These are phyloP conservation scores for Oropetium thomaeum DNA, from an alignment of 176 grass and related monocot species.

Conservation along the genomic window DNA sequence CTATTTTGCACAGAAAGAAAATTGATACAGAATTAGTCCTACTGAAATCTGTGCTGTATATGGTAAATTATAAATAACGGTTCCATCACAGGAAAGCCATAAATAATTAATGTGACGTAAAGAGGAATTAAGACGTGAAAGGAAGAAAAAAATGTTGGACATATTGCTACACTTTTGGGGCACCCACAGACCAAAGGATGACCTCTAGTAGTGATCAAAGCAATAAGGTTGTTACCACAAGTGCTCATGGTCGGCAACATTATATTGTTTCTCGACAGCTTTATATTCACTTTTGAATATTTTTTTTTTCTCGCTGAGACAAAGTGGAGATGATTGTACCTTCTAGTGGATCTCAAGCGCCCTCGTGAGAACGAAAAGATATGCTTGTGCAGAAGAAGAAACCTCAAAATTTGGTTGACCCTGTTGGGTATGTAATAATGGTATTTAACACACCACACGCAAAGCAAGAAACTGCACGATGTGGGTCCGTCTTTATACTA, in stretches of 20 bases:
- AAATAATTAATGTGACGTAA: neutral
- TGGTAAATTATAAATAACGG: neutral
- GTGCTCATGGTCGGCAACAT: slow-evolving; percentile 37
- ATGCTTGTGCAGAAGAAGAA: neutral
- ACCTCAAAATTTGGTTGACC: slow-evolving; percentile 30
- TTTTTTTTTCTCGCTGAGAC: neutral
- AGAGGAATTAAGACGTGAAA: neutral
- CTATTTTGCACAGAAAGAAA: too few relatives aligned
- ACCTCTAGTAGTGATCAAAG: slow-evolving; percentile 10
- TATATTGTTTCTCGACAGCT: slow-evolving; percentile 27
- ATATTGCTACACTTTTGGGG: slow-evolving; percentile 28
- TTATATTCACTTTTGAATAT: neutral
- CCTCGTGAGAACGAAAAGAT: slow-evolving; percentile 1
- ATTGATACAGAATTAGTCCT: too few relatives aligned
- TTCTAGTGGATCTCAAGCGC: slow-evolving; percentile 31
- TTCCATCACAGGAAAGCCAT: neutral
- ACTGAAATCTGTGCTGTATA: too few relatives aligned
- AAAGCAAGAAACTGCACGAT: slow-evolving; percentile 27
- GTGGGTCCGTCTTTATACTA: slow-evolving; percentile 13
- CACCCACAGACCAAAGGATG: slow-evolving; percentile 3
- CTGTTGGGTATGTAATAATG: slow-evolving; percentile 27
- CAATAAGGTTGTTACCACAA: slow-evolving; percentile 15
- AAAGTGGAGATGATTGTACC: slow-evolving; percentile 21
- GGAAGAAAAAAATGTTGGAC: neutral
- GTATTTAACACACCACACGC: slow-evolving; percentile 16